phyloP scores from a whole-genome alignment of 148 eudicot genomes.

The Rhododendron ferrugineum region DNA sequence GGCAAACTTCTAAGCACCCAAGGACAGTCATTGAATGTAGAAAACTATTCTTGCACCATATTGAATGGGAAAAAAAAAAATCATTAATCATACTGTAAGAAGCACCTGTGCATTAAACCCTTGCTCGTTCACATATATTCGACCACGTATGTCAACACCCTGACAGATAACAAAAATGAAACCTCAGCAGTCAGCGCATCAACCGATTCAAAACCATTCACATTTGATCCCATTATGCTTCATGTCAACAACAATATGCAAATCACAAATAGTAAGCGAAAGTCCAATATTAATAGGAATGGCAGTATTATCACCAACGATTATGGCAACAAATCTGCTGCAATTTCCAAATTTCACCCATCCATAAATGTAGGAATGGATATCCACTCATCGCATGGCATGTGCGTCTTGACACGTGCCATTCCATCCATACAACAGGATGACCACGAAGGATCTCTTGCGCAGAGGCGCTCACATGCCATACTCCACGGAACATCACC shows the following conservation, averaged over 20 bases:
- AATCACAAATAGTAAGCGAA: background rate
- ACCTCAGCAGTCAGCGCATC: constrained; percentile 4
- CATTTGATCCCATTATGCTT: background rate
- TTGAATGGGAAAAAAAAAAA: background rate
- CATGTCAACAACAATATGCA: constrained; percentile 1
- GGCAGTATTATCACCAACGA: background rate
- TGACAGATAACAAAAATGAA: constrained; percentile 17
- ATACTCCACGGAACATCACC: background rate
- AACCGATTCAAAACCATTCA: background rate
- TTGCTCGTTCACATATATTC: constrained; percentile 86
- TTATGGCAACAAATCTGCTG: background rate
- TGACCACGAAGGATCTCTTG: background rate
- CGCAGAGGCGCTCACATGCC: background rate
- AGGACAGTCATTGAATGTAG: background rate
- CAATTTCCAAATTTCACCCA: background rate
- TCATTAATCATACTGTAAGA: background rate
- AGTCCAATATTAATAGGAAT: background rate
- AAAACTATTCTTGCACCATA: background rate
- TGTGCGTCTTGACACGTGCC: background rate
- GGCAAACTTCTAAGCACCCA: background rate
- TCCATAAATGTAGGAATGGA: background rate
- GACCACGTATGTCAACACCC: constrained; percentile 84
- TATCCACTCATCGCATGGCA: background rate
- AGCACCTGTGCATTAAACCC: constrained; percentile 95
- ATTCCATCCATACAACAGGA: background rate